phyloP scores from a whole-genome alignment of 352 stramenopile species.

The Phytopythium kandeliae region DNA sequence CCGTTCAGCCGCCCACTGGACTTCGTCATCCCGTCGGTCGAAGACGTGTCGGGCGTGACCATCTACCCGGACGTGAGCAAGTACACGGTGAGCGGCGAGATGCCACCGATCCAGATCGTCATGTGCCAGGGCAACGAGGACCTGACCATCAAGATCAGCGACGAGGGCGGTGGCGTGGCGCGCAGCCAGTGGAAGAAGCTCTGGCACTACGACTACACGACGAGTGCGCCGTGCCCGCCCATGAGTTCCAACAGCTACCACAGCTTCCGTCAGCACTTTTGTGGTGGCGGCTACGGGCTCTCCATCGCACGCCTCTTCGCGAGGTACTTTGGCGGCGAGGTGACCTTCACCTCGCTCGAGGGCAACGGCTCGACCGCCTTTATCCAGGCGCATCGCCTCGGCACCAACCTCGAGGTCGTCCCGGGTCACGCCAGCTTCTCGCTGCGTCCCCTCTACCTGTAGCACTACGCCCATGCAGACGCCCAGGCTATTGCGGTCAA shows the following conservation, averaged over 20 bases:
- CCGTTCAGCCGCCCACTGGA: constrained; percentile 50
- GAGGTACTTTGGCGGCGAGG: constrained; percentile 98
- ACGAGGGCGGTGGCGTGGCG: constrained; percentile 97
- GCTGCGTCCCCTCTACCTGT: constrained; percentile 29
- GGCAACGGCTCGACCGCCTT: constrained; percentile 95
- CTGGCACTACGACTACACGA: constrained; percentile 99
- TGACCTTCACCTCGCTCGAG: constrained; percentile 98
- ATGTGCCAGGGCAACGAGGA: constrained; percentile 96
- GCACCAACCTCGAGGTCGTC: constrained; percentile 68
- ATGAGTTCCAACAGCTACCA: constrained; percentile 62
- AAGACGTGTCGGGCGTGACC: constrained; percentile 60
- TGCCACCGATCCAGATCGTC: constrained; percentile 95
- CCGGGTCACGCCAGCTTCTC: constrained; percentile 47
- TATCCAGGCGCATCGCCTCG: constrained; percentile 73
- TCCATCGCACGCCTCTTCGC: constrained; percentile 92
- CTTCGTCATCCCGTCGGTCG: constrained; percentile 69
- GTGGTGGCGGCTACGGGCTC: constrained; percentile 94
- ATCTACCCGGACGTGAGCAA: constrained; percentile 77
- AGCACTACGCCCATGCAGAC: constrained; percentile 3
- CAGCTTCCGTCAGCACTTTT: constrained; percentile 85
- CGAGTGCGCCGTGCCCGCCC: constrained; percentile 64
- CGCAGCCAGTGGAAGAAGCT: constrained; percentile 96
- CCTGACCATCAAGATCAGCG: constrained; percentile 97
- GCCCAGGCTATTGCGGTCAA: too few relatives aligned
- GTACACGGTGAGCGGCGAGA: constrained; percentile 41